A percentile compares a stretch with the other conserved stretches of the same genome.
Conservation (phyloP, 1,284 basidiomycete genomes). For the Irpex lacteus region DNA sequence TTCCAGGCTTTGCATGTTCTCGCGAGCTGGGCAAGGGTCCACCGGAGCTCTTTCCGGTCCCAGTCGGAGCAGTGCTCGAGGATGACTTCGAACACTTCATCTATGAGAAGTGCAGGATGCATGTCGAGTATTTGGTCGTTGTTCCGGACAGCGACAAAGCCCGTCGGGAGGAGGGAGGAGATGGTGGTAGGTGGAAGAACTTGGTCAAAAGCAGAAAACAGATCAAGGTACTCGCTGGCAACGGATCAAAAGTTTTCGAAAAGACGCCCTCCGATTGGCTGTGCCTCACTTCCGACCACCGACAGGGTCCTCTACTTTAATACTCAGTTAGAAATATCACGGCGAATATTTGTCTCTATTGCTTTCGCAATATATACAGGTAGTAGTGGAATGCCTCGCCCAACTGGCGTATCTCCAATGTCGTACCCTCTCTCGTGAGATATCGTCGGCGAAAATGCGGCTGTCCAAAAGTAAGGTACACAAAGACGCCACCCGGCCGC, state of each 20-base stretch:
- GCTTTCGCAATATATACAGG: conserved; percentile 52
- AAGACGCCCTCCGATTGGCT: background rate
- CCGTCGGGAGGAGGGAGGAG: background rate
- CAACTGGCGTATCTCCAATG: conserved; percentile 60
- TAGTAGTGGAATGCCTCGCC: conserved; percentile 88
- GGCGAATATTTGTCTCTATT: background rate
- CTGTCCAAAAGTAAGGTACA: conserved; percentile 90
- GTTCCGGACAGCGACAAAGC: background rate
- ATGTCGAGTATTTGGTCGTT: conserved; percentile 6
- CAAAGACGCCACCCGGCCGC: conserved; percentile 59
- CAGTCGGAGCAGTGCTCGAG: conserved; percentile 35
- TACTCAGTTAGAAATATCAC: background rate
- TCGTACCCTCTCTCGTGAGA: conserved; percentile 52
- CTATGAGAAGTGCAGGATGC: conserved; percentile 18
- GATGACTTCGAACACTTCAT: conserved; percentile 15
- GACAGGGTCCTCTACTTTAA: background rate
- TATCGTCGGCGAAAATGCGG: conserved; percentile 85
- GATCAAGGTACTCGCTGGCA: background rate
- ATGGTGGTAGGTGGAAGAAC: conserved; percentile 4
- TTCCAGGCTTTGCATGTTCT: conserved; percentile 49
- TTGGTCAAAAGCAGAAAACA: background rate
- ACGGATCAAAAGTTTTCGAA: conserved; percentile 3
- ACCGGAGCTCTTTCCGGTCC: conserved; percentile 17
- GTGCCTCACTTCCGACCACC: background rate
- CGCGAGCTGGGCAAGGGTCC: conserved; percentile 23